phyloP scores from a whole-genome alignment of 192 early-diverging fungal species.

The Spizellomyces punctatus region DNA sequence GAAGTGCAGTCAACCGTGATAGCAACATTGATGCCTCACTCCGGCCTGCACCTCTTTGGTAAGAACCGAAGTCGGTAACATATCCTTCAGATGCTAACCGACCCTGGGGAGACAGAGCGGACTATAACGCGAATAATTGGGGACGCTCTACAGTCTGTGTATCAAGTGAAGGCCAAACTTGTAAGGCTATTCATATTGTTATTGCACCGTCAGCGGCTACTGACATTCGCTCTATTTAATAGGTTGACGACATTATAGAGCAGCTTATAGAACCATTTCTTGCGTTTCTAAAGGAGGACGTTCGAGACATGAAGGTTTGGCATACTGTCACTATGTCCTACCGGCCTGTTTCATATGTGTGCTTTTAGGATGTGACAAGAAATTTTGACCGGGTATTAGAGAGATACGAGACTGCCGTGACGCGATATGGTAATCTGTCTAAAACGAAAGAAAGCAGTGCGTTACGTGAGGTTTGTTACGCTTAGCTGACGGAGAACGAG shows the following conservation, averaged over 20 bases:
- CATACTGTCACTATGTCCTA: slow-evolving; percentile 2
- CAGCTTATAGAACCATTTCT: slow-evolving; percentile 60
- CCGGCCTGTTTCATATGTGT: neutral
- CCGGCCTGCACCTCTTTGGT: neutral
- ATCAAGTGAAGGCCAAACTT: slow-evolving; percentile 35
- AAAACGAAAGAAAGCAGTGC: slow-evolving; percentile 69
- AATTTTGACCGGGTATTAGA: slow-evolving; percentile 52
- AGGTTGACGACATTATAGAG: slow-evolving; percentile 58
- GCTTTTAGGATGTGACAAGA: slow-evolving; percentile 43
- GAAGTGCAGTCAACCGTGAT: neutral
- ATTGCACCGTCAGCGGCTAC: too few relatives aligned
- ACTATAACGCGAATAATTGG: slow-evolving; percentile 7
- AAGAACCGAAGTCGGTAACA: neutral
- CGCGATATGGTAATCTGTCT: slow-evolving; percentile 58
- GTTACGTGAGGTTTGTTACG: slow-evolving; percentile 49
- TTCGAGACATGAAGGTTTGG: slow-evolving; percentile 66
- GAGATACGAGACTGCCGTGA: slow-evolving; percentile 65
- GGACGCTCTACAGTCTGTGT: slow-evolving; percentile 32
- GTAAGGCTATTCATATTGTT: neutral
- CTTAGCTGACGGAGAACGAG: neutral
- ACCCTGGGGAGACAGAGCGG: neutral
- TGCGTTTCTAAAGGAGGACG: slow-evolving; percentile 59
- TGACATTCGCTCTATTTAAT: neutral
- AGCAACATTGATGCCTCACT: neutral
- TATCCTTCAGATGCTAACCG: neutral